These are phyloP conservation scores for Suhomyces xylopsoci DNA, from an alignment of 805 yeast genomes.

Conservation along the genomic window DNA sequence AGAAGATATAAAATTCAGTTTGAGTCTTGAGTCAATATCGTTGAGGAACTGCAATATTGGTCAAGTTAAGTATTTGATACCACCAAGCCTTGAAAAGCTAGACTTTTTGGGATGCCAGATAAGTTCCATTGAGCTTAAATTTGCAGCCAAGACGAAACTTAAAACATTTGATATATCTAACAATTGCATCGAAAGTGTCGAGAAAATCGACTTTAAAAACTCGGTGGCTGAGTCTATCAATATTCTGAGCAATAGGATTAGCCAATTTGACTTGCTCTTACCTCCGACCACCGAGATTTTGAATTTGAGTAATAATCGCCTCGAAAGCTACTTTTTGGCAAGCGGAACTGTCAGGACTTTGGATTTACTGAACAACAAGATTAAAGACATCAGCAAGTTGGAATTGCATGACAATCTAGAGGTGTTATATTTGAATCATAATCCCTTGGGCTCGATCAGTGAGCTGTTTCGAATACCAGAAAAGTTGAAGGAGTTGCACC, in stretches of 20 bases:
- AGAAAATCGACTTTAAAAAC: background rate
- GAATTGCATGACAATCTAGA: background rate
- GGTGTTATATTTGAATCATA: constrained; percentile 2
- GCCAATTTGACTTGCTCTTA: background rate
- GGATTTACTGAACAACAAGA: constrained; percentile 4
- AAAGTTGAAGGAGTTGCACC: background rate
- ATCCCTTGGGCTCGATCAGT: constrained; percentile 2
- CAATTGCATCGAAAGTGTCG: background rate
- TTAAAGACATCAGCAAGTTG: constrained; percentile 1
- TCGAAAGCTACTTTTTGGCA: background rate
- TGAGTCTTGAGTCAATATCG: background rate
- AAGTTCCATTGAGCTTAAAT: background rate
- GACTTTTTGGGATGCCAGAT: background rate
- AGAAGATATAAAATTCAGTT: background rate
- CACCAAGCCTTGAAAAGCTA: background rate
- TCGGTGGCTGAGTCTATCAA: constrained; percentile 1
- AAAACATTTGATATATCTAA: background rate
- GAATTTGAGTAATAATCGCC: constrained; percentile 3
- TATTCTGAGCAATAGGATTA: constrained; percentile 5
- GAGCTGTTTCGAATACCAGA: constrained; percentile 2
- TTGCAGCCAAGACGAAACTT: background rate
- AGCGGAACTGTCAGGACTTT: background rate
- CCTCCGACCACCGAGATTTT: background rate
- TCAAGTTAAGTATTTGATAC: background rate
- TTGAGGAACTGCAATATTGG: background rate